A percentile compares a stretch with the other conserved stretches of the same genome.
Evolutionary conservation across 169 alveolate genomes (phyloP).

Genomic region (Cryptosporidium viatorum): DNA sequence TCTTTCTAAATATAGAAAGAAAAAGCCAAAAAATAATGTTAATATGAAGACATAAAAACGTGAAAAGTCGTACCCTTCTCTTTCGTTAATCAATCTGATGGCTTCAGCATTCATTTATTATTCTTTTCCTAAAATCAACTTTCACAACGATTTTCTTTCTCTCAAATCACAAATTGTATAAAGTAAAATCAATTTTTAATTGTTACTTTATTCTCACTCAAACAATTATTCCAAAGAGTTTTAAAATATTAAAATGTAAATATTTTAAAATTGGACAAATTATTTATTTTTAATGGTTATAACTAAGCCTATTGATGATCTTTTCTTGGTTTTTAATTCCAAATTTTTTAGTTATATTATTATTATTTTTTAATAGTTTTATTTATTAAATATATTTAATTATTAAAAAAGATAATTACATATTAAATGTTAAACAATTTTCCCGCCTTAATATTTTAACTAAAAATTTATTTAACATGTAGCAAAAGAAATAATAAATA

Average conservation of each 20-base stretch:
- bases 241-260: too few relatives aligned
- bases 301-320: neutral
- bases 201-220: neutral
- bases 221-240: neutral
- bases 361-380: too few relatives aligned
- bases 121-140: neutral
- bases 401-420: too few relatives aligned
- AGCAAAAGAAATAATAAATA: neutral
- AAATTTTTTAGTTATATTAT: too few relatives aligned
- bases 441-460: neutral
- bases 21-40: neutral
- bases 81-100: constrained; percentile 27
- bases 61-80: constrained; percentile 23
- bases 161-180: neutral
- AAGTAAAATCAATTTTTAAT: too few relatives aligned
- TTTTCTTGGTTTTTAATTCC: neutral
- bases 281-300: too few relatives aligned
- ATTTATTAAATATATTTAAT: too few relatives aligned
- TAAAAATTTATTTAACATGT: neutral
- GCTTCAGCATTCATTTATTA: constrained; percentile 35
- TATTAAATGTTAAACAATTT: too few relatives aligned
- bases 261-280: too few relatives aligned
- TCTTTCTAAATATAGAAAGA: constrained; percentile 40
- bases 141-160: neutral
- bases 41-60: constrained; percentile 8